Evolutionary conservation across 805 yeast genomes (phyloP).

Genomic region (Lipomyces spencermartinsiae): DNA sequence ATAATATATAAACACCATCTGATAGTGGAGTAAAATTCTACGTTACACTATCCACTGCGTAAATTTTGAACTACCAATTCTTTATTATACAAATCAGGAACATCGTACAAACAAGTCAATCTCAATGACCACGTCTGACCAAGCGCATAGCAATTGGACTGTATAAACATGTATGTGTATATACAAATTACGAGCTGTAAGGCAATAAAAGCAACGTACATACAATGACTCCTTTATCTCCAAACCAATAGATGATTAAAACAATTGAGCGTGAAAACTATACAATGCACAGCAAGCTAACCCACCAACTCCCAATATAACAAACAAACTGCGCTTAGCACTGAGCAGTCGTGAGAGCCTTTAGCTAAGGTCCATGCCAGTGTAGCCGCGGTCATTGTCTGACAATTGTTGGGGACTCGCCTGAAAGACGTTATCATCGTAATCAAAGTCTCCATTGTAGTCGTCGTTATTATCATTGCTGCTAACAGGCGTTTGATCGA

Average conservation of each 20-base stretch:
- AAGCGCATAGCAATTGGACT: not conserved
- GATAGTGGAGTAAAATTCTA: no score
- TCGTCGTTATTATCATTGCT: constrained; percentile 18
- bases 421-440: constrained; percentile 34
- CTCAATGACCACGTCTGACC: not conserved
- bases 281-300: not conserved
- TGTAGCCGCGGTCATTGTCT: constrained; percentile 17
- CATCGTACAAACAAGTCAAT: not conserved
- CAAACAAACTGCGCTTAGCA: not conserved
- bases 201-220: not conserved
- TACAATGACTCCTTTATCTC: constrained; percentile 5
- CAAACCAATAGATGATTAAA: not conserved
- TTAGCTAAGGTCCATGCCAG: constrained; percentile 31
- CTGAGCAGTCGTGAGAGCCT: not conserved
- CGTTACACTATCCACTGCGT: not conserved
- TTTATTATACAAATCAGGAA: not conserved
- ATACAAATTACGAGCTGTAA: not conserved
- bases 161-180: not conserved
- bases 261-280: not conserved
- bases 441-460: constrained; percentile 33
- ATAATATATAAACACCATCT: no score
- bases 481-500: constrained; percentile 5
- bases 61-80: not conserved
- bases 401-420: constrained; percentile 28
- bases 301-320: not conserved